Conservation (phyloP, 179 eudicot species). For the Silene coronaria region DNA sequence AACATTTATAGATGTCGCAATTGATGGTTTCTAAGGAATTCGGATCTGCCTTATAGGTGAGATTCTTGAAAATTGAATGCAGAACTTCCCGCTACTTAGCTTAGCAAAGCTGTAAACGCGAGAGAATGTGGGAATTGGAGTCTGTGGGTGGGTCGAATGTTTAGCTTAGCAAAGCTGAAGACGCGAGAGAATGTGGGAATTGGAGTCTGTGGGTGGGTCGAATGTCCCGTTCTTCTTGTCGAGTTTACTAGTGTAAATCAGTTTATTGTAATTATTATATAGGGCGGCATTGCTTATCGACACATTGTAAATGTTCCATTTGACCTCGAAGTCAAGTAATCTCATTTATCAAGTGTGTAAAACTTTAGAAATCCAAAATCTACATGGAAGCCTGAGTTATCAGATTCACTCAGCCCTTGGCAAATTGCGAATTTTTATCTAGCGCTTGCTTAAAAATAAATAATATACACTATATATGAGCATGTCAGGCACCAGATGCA, state of each 20-base stretch:
- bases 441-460: background rate
- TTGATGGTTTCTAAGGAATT: background rate
- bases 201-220: background rate
- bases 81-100: background rate
- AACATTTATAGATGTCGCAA: too few species aligned
- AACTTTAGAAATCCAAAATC: background rate
- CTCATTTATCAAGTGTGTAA: background rate
- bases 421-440: background rate
- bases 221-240: background rate
- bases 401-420: too few species aligned
- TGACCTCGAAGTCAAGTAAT: background rate
- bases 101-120: background rate
- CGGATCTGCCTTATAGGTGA: background rate
- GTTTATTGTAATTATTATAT: too few species aligned
- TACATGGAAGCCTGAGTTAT: background rate
- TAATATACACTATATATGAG: background rate
- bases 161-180: background rate
- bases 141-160: background rate
- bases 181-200: background rate
- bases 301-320: background rate
- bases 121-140: background rate
- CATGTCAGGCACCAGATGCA: background rate
- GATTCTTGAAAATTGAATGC: background rate
- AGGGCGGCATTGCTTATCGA: slow-evolving; percentile 9
- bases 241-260: too few species aligned